These are phyloP conservation scores for Capronia epimyces DNA, from an alignment of 2,329 filamentous ascomycete genomes.

Conservation along the genomic window DNA sequence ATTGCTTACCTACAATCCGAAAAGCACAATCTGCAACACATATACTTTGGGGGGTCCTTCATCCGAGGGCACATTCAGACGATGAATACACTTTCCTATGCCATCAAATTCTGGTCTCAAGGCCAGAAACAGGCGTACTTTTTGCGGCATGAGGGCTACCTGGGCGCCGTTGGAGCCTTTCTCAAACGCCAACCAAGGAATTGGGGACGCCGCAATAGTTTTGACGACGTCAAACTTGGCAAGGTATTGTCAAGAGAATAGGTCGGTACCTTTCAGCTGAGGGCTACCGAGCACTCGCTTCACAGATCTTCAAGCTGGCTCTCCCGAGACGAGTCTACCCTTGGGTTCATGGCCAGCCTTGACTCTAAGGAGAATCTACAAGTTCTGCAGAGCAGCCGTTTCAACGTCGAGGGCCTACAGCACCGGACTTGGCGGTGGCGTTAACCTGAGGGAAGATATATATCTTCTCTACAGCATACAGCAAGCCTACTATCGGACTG, in stretches of 20 bases:
- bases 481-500: neutral
- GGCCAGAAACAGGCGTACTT: conserved; percentile 95
- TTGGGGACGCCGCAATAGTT: conserved; percentile 79
- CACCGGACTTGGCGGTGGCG: too few relatives aligned
- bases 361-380: too few relatives aligned
- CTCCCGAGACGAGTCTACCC: too few relatives aligned
- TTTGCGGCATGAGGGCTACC: conserved; percentile 87
- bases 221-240: conserved; percentile 48
- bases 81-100: conserved; percentile 94
- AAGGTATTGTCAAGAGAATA: conserved; percentile 24
- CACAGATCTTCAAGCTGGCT: too few relatives aligned
- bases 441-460: too few relatives aligned
- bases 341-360: too few relatives aligned
- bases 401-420: too few relatives aligned
- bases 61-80: conserved; percentile 95
- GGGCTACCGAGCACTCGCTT: neutral
- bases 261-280: neutral
- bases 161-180: conserved; percentile 90
- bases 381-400: too few relatives aligned
- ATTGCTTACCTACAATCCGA: conserved; percentile 97
- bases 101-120: conserved; percentile 96
- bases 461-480: neutral
- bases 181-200: conserved; percentile 83
- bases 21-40: conserved; percentile 82
- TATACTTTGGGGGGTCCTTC: conserved; percentile 96